Conservation (phyloP, 345 rosid species). For the Gossypium herbaceum region DNA sequence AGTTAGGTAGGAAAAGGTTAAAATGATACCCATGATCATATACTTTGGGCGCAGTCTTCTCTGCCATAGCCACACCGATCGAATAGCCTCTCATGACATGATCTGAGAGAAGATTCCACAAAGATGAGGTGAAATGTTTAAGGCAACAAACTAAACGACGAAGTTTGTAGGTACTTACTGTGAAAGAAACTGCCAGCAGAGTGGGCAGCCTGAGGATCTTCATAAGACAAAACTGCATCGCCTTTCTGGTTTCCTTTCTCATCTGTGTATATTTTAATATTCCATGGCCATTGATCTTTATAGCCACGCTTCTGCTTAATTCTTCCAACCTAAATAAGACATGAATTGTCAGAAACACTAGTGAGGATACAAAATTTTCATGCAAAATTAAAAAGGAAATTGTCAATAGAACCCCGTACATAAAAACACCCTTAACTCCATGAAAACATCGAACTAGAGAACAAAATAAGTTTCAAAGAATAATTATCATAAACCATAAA, state of each 20-base stretch:
- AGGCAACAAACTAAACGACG: neutral
- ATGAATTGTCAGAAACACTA: neutral
- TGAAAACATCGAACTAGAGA: neutral
- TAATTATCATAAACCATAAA: neutral
- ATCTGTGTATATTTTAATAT: slow-evolving; percentile 86
- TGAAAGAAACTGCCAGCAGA: slow-evolving; percentile 84
- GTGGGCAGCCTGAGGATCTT: slow-evolving; percentile 95
- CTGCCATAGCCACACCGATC: slow-evolving; percentile 87
- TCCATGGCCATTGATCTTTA: slow-evolving; percentile 98
- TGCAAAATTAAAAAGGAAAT: neutral
- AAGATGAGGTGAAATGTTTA: slow-evolving; percentile 1
- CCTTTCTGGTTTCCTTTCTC: slow-evolving; percentile 88
- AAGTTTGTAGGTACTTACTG: slow-evolving; percentile 36
- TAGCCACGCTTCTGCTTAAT: slow-evolving; percentile 95
- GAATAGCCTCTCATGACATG: slow-evolving; percentile 75
- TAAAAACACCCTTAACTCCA: neutral
- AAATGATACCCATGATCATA: slow-evolving; percentile 57
- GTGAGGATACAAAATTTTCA: neutral
- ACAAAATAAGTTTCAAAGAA: neutral
- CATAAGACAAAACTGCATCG: slow-evolving; percentile 81
- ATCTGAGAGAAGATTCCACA: slow-evolving; percentile 36
- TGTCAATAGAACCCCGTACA: neutral
- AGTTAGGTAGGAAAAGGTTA: neutral
- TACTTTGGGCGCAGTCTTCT: slow-evolving; percentile 70
- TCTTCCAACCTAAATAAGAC: slow-evolving; percentile 65